Evolutionary conservation across 2,329 filamentous ascomycete genomes (phyloP), one percentile per base, ranked within the genome.

Genomic region (Blumeriella jaapii): DNA sequence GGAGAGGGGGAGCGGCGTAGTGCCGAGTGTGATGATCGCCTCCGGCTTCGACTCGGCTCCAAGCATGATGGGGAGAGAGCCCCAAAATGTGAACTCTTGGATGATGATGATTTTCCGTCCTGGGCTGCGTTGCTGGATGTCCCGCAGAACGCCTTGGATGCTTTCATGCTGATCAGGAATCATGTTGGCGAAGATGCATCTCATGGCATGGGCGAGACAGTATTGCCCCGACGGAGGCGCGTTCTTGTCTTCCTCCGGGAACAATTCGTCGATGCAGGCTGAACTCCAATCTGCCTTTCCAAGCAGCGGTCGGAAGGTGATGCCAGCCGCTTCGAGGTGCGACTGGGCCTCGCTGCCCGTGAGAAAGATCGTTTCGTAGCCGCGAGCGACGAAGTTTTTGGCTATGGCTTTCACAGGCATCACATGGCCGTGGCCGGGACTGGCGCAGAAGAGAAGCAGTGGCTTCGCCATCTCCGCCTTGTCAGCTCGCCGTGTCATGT

Each of bases 341-440:
- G 48, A 38, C 30, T 59, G 45, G 44, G 59, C 64, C 6, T 55
- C 41, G 1, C 50, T 44, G 2, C 59, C 59, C 5, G 55, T 54
- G 16, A 67, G 55, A 42, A 65, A 62, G 3, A 58, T 62, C 3
- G 63, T 50, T 6, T 58, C 49, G 36, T 62, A 67, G 4, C 62
- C 64, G 3, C 56, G 50, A 6, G 50, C 42, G 9, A 60, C 44
- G 8, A 50, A 38, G 4, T 33, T 25, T 27, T 44, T 41, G 5
- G 40, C 39, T 11, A 49, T 44, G 7, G 29, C 36, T 7, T 34
- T 25, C 6, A 46, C 33, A 2, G 45, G 42, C 23, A 39, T 41
- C 10, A 47, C 14, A 24, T 45, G 42, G 15, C 45, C 42, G 16
- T 37, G 20, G 14, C 41, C 27, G 10, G 38, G 38, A 7, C 29